phyloP scores from a whole-genome alignment of 2,329 filamentous ascomycete species.

The Aspergillus piperis region DNA sequence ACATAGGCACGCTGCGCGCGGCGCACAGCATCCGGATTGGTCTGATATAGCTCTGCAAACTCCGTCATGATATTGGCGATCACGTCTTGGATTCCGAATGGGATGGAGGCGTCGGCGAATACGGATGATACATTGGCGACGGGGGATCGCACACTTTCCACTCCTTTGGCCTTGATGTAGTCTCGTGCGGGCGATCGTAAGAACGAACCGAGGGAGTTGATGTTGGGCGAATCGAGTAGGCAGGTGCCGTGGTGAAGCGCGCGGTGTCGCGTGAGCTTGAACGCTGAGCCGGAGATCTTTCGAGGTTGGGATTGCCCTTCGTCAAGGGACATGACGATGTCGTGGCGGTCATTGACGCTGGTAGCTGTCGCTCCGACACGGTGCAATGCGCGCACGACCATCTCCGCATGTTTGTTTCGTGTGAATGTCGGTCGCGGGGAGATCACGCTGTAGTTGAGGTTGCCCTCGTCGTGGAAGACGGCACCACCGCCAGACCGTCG shows the following conservation, averaged over 20 bases:
- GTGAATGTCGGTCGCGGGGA: constrained; percentile 76
- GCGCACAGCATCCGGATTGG: constrained; percentile 36
- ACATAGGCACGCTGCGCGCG: constrained; percentile 36
- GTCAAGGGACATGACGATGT: constrained; percentile 74
- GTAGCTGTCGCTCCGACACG: constrained; percentile 52
- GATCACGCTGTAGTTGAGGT: constrained; percentile 93
- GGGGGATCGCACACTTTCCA: constrained; percentile 85
- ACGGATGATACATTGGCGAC: constrained; percentile 74
- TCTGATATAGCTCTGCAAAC: constrained; percentile 68
- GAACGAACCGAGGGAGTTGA: constrained; percentile 67
- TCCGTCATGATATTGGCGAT: constrained; percentile 61
- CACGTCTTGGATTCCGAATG: constrained; percentile 51
- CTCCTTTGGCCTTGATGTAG: constrained; percentile 78
- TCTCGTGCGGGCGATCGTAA: constrained; percentile 75
- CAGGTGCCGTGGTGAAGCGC: constrained; percentile 94
- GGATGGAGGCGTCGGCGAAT: constrained; percentile 46
- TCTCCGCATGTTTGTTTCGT: constrained; percentile 82
- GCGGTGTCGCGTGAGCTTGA: constrained; percentile 80
- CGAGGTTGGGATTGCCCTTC: constrained; percentile 45
- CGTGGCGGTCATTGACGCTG: constrained; percentile 84
- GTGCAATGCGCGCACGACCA: constrained; percentile 83
- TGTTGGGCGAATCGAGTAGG: constrained; percentile 74
- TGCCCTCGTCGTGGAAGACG: constrained; percentile 91
- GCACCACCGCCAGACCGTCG: constrained; percentile 86
- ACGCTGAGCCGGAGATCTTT: constrained; percentile 93